A percentile compares a stretch with the other conserved stretches of the same genome.
These are phyloP conservation scores for Termitomyces titanicus DNA, from an alignment of 768 basidiomycete species.

Conservation along the genomic window DNA sequence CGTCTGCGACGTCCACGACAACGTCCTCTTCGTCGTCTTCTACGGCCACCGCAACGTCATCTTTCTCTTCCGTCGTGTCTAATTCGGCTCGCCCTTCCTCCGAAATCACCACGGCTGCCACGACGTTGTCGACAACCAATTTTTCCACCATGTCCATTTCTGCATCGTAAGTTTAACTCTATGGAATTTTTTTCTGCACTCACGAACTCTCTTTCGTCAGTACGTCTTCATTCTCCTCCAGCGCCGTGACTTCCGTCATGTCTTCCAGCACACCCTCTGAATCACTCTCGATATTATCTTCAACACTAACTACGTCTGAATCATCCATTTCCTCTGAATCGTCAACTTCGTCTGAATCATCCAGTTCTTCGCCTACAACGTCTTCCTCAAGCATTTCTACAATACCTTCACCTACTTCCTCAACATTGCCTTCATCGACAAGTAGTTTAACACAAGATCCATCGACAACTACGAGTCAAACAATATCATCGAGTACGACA, in stretches of 20 bases:
- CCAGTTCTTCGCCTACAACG: constrained; percentile 12
- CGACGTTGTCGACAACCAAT: neutral
- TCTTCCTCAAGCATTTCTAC: constrained; percentile 21
- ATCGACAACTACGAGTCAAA: constrained; percentile 6
- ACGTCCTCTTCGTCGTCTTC: constrained; percentile 11
- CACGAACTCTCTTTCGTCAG: neutral
- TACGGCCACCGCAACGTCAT: constrained; percentile 14
- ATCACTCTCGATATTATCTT: constrained; percentile 18
- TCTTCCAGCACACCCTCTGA: constrained; percentile 16
- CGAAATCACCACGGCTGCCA: constrained; percentile 5
- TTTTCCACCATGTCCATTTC: constrained; percentile 10
- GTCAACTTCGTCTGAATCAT: constrained; percentile 6
- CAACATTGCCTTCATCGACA: constrained; percentile 14
- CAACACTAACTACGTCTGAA: constrained; percentile 13
- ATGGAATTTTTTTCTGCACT: neutral
- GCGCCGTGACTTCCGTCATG: constrained; percentile 7
- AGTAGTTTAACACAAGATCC: constrained; percentile 6
- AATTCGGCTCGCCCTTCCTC: constrained; percentile 14
- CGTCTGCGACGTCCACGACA: constrained; percentile 9
- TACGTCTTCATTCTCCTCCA: neutral
- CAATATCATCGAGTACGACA: constrained; percentile 11
- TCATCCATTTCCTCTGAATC: too few species aligned
- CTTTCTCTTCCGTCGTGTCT: constrained; percentile 17
- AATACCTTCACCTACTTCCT: constrained; percentile 19
- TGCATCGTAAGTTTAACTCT: constrained; percentile 4